Evolutionary conservation across 1,284 basidiomycete genomes (phyloP).

Genomic region (Boletus chippewaensis): DNA sequence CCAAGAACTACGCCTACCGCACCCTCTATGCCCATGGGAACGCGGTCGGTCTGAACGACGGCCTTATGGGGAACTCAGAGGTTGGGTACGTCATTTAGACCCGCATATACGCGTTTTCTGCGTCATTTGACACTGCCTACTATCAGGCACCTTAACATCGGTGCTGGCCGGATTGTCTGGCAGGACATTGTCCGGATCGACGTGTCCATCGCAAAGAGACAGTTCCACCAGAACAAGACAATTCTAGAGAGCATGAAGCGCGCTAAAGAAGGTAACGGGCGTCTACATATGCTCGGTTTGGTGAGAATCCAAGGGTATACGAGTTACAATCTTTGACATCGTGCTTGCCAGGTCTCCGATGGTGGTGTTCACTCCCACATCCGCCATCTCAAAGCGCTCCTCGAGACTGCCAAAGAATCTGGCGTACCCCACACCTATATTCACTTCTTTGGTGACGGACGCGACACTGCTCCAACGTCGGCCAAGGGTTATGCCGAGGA

Average conservation of each 20-base stretch:
- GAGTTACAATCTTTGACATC: neutral
- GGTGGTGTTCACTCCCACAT: slow-evolving; percentile 95
- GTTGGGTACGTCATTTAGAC: slow-evolving; percentile 60
- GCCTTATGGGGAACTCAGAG: slow-evolving; percentile 94
- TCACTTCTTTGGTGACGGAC: slow-evolving; percentile 87
- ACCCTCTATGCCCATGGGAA: slow-evolving; percentile 78
- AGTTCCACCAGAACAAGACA: slow-evolving; percentile 72
- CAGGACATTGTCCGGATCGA: slow-evolving; percentile 93
- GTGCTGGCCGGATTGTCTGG: slow-evolving; percentile 89
- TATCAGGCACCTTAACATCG: slow-evolving; percentile 81
- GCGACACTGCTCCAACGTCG: slow-evolving; percentile 84
- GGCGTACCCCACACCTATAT: slow-evolving; percentile 80
- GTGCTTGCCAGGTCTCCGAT: slow-evolving; percentile 61
- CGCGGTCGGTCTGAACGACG: slow-evolving; percentile 83
- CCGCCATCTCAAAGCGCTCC: slow-evolving; percentile 76
- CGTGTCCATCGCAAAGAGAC: slow-evolving; percentile 79
- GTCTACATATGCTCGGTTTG: slow-evolving; percentile 79
- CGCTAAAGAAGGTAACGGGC: slow-evolving; percentile 75
- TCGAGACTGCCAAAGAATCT: slow-evolving; percentile 80
- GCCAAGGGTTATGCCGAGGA: slow-evolving; percentile 67
- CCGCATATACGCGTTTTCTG: neutral
- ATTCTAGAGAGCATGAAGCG: slow-evolving; percentile 70
- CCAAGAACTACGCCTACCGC: slow-evolving; percentile 67
- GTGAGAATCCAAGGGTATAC: slow-evolving; percentile 38
- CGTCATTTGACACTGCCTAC: neutral